Percentiles rank a stretch among this genome's conserved stretches.
Conservation (phyloP, 2,329 filamentous ascomycete species). For the Diplocarpon mali region DNA sequence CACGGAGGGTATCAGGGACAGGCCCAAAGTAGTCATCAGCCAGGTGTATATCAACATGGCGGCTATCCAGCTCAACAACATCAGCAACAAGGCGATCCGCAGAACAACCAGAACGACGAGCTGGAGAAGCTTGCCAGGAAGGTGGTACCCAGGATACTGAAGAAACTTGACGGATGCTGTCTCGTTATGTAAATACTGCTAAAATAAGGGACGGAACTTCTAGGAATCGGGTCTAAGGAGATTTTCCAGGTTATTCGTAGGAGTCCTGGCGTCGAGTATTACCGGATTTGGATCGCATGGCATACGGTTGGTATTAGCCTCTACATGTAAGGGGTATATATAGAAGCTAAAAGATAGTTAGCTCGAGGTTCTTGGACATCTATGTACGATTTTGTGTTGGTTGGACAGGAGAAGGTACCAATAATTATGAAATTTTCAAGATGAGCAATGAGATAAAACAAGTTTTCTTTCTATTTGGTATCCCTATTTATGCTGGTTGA, state of each 20-base stretch:
- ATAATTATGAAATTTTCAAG: too few relatives aligned
- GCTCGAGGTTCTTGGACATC: too few relatives aligned
- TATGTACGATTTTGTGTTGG: too few relatives aligned
- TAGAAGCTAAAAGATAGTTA: too few relatives aligned
- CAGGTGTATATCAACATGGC: slow-evolving; percentile 34
- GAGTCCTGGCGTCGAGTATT: too few relatives aligned
- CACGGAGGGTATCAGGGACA: slow-evolving; percentile 25
- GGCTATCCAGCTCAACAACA: slow-evolving; percentile 29
- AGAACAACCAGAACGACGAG: slow-evolving; percentile 26
- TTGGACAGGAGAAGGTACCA: too few relatives aligned
- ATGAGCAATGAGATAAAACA: too few relatives aligned
- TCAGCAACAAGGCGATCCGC: slow-evolving; percentile 28
- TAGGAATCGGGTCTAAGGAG: neutral
- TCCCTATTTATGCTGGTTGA: too few relatives aligned
- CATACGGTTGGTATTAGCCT: too few relatives aligned
- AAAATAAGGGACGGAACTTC: neutral
- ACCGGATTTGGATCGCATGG: too few relatives aligned
- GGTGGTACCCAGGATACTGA: slow-evolving; percentile 23
- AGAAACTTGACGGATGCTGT: slow-evolving; percentile 26
- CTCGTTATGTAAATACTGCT: slow-evolving; percentile 21
- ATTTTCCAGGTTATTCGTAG: neutral
- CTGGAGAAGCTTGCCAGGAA: slow-evolving; percentile 26
- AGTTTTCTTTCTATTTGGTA: too few relatives aligned
- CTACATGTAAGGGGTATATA: too few relatives aligned
- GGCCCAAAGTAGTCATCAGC: slow-evolving; percentile 28